phyloP scores from a whole-genome alignment of 139 green algal species.

The Chlamydomonas sphaeroides region DNA sequence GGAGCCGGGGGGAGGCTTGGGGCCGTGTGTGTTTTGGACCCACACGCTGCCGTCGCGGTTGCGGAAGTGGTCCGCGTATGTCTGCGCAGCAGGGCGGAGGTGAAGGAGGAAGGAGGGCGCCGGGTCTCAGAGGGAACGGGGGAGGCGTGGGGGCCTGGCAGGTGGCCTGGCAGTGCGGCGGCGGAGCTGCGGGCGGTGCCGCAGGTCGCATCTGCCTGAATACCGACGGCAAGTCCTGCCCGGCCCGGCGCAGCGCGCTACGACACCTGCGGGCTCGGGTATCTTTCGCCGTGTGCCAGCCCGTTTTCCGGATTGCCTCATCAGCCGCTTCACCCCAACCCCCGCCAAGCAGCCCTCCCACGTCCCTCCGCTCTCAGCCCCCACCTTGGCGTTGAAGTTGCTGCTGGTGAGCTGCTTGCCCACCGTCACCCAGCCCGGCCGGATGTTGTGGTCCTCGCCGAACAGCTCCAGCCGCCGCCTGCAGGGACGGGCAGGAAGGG shows the following conservation, averaged over 20 bases:
- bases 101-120: background rate
- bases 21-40: constrained; percentile 41
- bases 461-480: constrained; percentile 84
- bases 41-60: constrained; percentile 64
- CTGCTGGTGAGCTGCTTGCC: constrained; percentile 72
- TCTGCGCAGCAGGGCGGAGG: background rate
- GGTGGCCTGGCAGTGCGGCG: background rate
- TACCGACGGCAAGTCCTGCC: too few relatives aligned
- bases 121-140: background rate
- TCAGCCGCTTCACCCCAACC: too few relatives aligned
- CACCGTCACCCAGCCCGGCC: constrained; percentile 84
- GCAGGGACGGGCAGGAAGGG: background rate
- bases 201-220: too few relatives aligned
- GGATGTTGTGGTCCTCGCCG: constrained; percentile 90
- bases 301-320: too few relatives aligned
- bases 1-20: constrained; percentile 55
- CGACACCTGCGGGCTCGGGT: too few relatives aligned
- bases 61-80: constrained; percentile 69
- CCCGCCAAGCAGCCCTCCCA: too few relatives aligned
- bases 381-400: constrained; percentile 76
- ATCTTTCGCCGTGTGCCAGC: too few relatives aligned
- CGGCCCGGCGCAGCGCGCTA: too few relatives aligned
- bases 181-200: background rate
- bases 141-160: too few relatives aligned
- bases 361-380: too few relatives aligned